Conservation (phyloP, 306 rosid genomes). For the Acacia acuminata region DNA sequence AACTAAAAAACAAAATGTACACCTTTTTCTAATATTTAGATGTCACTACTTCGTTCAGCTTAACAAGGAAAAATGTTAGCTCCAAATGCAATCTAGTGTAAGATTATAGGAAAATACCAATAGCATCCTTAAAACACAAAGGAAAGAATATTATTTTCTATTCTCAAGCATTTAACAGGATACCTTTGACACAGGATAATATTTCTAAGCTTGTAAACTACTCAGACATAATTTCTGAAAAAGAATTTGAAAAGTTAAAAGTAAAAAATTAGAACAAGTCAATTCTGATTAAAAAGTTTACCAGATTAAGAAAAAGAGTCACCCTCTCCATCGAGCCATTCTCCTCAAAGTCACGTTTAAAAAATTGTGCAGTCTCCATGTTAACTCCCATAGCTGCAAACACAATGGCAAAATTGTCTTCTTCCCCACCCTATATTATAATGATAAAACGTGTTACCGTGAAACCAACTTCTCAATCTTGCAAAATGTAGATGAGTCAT, state of each 20-base stretch:
- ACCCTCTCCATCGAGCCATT: slow-evolving; percentile 99
- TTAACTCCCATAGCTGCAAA: slow-evolving; percentile 99
- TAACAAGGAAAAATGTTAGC: slow-evolving; percentile 1
- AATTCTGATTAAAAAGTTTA: slow-evolving; percentile 36
- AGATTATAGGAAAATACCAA: not conserved
- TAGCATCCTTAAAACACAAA: slow-evolving; percentile 6
- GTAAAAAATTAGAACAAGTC: slow-evolving; percentile 11
- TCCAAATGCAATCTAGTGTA: not conserved
- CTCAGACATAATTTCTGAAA: slow-evolving; percentile 7
- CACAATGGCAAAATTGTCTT: slow-evolving; percentile 97
- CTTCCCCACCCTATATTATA: slow-evolving; percentile 64
- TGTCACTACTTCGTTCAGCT: slow-evolving; percentile 2
- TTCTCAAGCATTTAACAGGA: not conserved
- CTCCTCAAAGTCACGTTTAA: slow-evolving; percentile 99
- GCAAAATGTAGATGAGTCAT: not conserved
- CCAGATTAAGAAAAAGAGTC: slow-evolving; percentile 96
- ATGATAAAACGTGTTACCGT: slow-evolving; percentile 26
- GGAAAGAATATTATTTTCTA: not conserved
- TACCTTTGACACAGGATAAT: not conserved
- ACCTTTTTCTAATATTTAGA: slow-evolving; percentile 2
- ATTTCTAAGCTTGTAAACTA: not conserved
- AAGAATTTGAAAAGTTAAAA: not conserved
- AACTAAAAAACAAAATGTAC: too few relatives aligned
- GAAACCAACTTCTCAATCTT: slow-evolving; percentile 18
- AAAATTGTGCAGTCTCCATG: slow-evolving; percentile 99